Conservation (phyloP, 805 yeast species). For the Kluyveromyces wickerhamii region DNA sequence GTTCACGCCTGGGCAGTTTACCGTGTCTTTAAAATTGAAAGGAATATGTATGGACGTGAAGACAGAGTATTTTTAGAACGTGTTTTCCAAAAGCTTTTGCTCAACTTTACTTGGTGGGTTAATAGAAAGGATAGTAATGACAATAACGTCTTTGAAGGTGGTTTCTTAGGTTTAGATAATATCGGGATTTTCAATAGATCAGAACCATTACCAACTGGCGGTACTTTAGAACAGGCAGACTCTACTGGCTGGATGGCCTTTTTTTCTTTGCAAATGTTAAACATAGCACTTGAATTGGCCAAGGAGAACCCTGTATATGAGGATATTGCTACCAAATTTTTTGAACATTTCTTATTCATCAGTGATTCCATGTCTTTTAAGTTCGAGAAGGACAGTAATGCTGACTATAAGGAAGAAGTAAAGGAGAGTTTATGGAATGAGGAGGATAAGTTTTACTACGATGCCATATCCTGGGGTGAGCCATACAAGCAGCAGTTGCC, state of each 20-base stretch:
- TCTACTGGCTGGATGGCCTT: constrained; percentile 98
- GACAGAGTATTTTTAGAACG: constrained; percentile 80
- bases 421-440: constrained; percentile 82
- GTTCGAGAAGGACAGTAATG: constrained; percentile 21
- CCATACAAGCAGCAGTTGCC: constrained; percentile 64
- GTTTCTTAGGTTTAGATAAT: constrained; percentile 86
- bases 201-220: constrained; percentile 90
- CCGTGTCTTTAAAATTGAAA: constrained; percentile 78
- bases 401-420: constrained; percentile 34
- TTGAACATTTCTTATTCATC: constrained; percentile 84
- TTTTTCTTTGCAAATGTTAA: constrained; percentile 82
- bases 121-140: constrained; percentile 83
- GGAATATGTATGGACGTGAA: constrained; percentile 73
- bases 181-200: constrained; percentile 89
- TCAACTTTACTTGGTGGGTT: constrained; percentile 97
- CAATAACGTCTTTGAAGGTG: constrained; percentile 88
- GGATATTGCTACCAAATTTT: constrained; percentile 88
- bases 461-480: constrained; percentile 77
- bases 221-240: constrained; percentile 85
- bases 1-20: constrained; percentile 95
- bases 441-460: constrained; percentile 80
- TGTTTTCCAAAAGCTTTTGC: constrained; percentile 83
- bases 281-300: constrained; percentile 84
- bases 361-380: constrained; percentile 88
- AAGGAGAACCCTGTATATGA: constrained; percentile 80